Evolutionary conservation across 1,284 basidiomycete genomes (phyloP).

Genomic region (Boletus sp.): DNA sequence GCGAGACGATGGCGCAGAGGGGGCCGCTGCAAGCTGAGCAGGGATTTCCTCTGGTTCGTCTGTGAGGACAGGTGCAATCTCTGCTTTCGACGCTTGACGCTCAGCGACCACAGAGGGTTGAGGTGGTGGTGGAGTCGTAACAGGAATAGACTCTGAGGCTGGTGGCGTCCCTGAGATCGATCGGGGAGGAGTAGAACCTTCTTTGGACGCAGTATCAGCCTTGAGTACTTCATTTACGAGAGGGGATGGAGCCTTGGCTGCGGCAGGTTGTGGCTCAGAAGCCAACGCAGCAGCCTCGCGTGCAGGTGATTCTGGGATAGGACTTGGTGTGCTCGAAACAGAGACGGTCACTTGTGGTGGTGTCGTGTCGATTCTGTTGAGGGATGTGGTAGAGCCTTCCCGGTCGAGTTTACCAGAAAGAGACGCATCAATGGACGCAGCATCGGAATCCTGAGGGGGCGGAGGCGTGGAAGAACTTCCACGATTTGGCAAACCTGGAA

Average conservation of each 20-base stretch:
- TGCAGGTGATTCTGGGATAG: constrained; percentile 54
- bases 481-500: constrained; percentile 30
- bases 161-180: constrained; percentile 21
- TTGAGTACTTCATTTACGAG: constrained; percentile 26
- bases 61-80: constrained; percentile 23
- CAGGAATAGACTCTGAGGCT: constrained; percentile 12
- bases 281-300: constrained; percentile 43
- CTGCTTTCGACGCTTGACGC: constrained; percentile 1
- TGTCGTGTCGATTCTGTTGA: constrained; percentile 29
- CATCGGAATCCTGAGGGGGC: constrained; percentile 31
- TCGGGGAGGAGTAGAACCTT: constrained; percentile 19
- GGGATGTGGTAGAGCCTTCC: constrained; percentile 28
- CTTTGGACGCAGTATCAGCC: constrained; percentile 15
- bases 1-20: constrained; percentile 14
- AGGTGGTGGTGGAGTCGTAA: constrained; percentile 13
- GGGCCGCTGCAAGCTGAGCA: constrained; percentile 1
- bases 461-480: constrained; percentile 26
- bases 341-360: constrained; percentile 17
- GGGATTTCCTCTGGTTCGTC: constrained; percentile 30
- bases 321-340: constrained; percentile 37
- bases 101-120: constrained; percentile 1
- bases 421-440: constrained; percentile 25
- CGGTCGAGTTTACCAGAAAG: constrained; percentile 27
- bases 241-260: constrained; percentile 28
- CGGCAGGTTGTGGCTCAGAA: constrained; percentile 23